These are phyloP conservation scores for Candida maesae DNA, from an alignment of 805 yeast species.

Conservation along the genomic window DNA sequence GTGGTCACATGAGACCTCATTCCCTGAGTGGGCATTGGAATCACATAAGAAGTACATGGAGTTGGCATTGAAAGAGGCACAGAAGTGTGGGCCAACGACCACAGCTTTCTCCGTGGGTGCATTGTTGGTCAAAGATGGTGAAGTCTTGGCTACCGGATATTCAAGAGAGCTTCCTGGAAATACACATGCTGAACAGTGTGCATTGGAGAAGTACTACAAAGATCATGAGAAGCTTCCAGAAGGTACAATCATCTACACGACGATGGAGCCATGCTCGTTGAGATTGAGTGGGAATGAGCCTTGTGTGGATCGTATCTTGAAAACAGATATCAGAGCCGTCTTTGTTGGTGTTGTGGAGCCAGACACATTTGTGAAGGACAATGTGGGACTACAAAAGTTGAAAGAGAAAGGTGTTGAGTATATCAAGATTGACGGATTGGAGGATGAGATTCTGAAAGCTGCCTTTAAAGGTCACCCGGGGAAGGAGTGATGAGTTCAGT, in stretches of 20 bases:
- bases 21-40: conserved; percentile 45
- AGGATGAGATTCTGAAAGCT: conserved; percentile 58
- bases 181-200: conserved; percentile 97
- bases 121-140: conserved; percentile 59
- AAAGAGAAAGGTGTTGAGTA: conserved; percentile 61
- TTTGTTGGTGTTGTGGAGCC: conserved; percentile 95
- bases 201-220: conserved; percentile 66
- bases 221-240: conserved; percentile 46
- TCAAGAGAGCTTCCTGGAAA: conserved; percentile 92
- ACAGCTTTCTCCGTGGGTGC: conserved; percentile 97
- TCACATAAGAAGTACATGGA: conserved; percentile 63
- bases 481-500: not conserved
- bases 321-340: conserved; percentile 57
- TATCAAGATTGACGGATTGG: conserved; percentile 79
- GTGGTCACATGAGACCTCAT: conserved; percentile 26
- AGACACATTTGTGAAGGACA: conserved; percentile 76
- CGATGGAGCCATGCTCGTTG: conserved; percentile 96
- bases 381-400: conserved; percentile 57
- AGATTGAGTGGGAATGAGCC: conserved; percentile 88
- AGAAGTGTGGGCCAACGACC: conserved; percentile 72
- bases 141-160: conserved; percentile 74
- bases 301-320: conserved; percentile 76
- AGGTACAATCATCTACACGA: conserved; percentile 83
- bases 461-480: conserved; percentile 68
- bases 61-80: conserved; percentile 72